phyloP scores from a whole-genome alignment of 768 basidiomycete species.

The Trametes gibbosa region DNA sequence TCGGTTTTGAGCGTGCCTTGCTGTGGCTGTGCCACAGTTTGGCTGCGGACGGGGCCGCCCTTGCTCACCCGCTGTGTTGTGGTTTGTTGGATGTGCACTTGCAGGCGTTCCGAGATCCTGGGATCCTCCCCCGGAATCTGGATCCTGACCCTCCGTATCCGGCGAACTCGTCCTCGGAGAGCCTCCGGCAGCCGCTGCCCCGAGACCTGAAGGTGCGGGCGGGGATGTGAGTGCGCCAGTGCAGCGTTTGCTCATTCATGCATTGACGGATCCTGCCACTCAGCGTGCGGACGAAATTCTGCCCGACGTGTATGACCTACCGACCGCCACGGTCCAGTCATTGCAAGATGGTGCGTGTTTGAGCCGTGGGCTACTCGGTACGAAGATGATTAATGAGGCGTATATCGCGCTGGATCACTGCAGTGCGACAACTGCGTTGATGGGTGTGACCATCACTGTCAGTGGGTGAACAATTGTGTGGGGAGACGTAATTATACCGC shows the following conservation, averaged over 20 bases:
- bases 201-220: conserved; percentile 77
- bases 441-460: conserved; percentile 89
- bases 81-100: conserved; percentile 9
- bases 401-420: not conserved
- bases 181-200: conserved; percentile 63
- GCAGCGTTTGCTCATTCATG: not conserved
- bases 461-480: conserved; percentile 94
- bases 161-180: conserved; percentile 59
- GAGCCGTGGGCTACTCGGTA: not conserved
- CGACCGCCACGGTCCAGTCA: conserved; percentile 93
- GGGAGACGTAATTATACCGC: conserved; percentile 92
- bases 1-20: not conserved
- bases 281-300: conserved; percentile 92
- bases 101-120: conserved; percentile 79
- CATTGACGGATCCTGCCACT: conserved; percentile 1
- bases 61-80: conserved; percentile 12
- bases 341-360: conserved; percentile 77
- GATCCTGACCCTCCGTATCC: conserved; percentile 85
- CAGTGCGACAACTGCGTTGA: conserved; percentile 98
- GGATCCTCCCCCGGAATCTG: conserved; percentile 84
- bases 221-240: conserved; percentile 57
- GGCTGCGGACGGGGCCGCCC: conserved; percentile 4
- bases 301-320: conserved; percentile 89
- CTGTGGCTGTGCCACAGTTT: conserved; percentile 21
- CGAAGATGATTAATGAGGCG: not conserved